Percentiles rank a stretch among this genome's conserved stretches.
Conservation (phyloP, 257 asterid species). For the Schizonepeta tenuifolia region DNA sequence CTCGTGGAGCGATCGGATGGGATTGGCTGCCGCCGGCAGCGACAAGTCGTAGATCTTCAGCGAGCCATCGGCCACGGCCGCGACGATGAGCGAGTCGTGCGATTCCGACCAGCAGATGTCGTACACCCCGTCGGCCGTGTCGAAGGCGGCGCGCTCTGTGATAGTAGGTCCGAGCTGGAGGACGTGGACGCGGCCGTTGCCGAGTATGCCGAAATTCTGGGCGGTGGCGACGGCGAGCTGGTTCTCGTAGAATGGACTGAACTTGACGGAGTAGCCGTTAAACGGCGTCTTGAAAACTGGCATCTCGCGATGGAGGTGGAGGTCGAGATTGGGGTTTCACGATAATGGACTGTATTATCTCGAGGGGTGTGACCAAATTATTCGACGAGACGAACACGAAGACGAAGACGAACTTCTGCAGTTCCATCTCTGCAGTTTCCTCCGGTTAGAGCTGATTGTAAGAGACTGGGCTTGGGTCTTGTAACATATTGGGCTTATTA, state of each 20-base stretch:
- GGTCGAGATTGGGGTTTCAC: slow-evolving; percentile 28
- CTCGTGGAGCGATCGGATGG: slow-evolving; percentile 87
- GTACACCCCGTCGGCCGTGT: slow-evolving; percentile 94
- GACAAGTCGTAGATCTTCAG: slow-evolving; percentile 85
- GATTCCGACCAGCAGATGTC: slow-evolving; percentile 98
- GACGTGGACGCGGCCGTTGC: slow-evolving; percentile 95
- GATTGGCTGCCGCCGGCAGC: slow-evolving; percentile 78
- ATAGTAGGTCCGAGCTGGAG: slow-evolving; percentile 75
- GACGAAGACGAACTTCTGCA: slow-evolving; percentile 27
- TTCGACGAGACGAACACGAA: too few species aligned
- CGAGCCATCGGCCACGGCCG: slow-evolving; percentile 92
- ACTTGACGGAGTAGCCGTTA: slow-evolving; percentile 90
- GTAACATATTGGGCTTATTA: neutral
- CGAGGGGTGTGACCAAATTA: slow-evolving; percentile 42
- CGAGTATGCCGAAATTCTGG: slow-evolving; percentile 94
- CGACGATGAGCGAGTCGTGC: slow-evolving; percentile 84
- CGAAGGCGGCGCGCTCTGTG: slow-evolving; percentile 75
- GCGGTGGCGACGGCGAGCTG: slow-evolving; percentile 90
- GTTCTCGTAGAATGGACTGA: slow-evolving; percentile 92
- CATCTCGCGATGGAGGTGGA: slow-evolving; percentile 51
- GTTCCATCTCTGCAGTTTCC: slow-evolving; percentile 35
- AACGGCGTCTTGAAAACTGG: slow-evolving; percentile 83
- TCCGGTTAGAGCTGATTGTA: slow-evolving; percentile 29
- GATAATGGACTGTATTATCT: slow-evolving; percentile 33
- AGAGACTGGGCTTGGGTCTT: neutral